Conservation (phyloP, 139 green algal genomes). For the Axilococcus clingmanii region DNA sequence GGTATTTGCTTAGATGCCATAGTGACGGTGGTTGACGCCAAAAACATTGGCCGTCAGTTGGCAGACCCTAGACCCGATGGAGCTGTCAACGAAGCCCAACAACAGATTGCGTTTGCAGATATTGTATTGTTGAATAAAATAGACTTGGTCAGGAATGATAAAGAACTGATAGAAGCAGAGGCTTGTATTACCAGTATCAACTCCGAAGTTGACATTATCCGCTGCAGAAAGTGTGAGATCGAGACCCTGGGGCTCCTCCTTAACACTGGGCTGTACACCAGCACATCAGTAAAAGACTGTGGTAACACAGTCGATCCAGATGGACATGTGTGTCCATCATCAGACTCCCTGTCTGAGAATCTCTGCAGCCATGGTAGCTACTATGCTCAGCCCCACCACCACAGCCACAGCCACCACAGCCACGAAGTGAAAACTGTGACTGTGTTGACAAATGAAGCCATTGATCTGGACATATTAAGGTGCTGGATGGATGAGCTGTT, state of each 20-base stretch:
- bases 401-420: constrained; percentile 16
- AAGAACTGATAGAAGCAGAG: constrained; percentile 32
- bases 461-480: constrained; percentile 29
- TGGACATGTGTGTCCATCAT: neutral
- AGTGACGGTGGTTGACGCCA: constrained; percentile 78
- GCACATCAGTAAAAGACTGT: neutral
- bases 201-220: constrained; percentile 41
- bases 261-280: constrained; percentile 33
- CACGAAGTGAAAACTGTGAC: constrained; percentile 24
- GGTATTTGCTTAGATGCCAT: constrained; percentile 65
- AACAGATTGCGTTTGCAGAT: constrained; percentile 79
- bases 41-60: constrained; percentile 61
- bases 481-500: constrained; percentile 52
- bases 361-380: neutral
- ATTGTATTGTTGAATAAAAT: constrained; percentile 84
- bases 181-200: constrained; percentile 56
- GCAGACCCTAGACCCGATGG: constrained; percentile 24
- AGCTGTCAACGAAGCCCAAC: constrained; percentile 67
- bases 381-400: too few relatives aligned
- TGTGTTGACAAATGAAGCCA: constrained; percentile 7
- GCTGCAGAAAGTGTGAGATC: constrained; percentile 45
- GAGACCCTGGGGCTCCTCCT: constrained; percentile 55
- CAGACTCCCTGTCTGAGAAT: too few relatives aligned
- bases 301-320: neutral
- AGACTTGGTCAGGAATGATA: constrained; percentile 51